Base-by-base conservation (phyloP, 768 basidiomycete genomes). In the Mycena venus region DNA sequence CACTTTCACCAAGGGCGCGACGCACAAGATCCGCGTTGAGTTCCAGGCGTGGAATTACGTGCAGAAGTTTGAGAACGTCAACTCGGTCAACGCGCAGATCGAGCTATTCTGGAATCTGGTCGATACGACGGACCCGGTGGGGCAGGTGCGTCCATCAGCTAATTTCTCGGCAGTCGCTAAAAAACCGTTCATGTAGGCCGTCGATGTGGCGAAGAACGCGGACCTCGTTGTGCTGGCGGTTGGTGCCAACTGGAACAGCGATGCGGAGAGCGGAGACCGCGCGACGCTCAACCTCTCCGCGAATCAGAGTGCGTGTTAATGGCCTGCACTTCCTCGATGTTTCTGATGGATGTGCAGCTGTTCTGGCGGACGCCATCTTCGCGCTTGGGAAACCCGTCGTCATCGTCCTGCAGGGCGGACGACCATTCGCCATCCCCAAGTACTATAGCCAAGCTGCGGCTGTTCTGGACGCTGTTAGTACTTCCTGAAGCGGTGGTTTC, bases 231-330 rank as follows among this genome's bases (percentile, higher is more conserved):
- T 80, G 19, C 74, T 80, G 11, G 79, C 79, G 5, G 78, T 80
- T 9, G 79, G 79, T 36, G 79, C 79, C 2, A 78, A 78, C 60
- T 80, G 79, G 79, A 80, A 80, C 61, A 79, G 78, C 53, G 79
- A 80, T 55, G 79, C 74, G 8, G 79, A 80, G 59, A 77, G 74
- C 34, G 77, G 68, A 3, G 79, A 80, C 65, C 68, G 79, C 4
- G 78, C 76, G 21, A 79, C 79, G 29, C 64, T 80, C 11, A 70
- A 74, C 4, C 59, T 80, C 23, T 80, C 79, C 10, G 74, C 60
- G 31, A 79, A 79, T 68, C 79, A 80, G 62, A 80, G 79, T 79
- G 44, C 12, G 78, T 56, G 19, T 25, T 44, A 7, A 6, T n/a
- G n/a, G 27, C 19, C 19, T 11, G 19, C 42, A 3, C 21, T 62